phyloP scores from a whole-genome alignment of 2,329 filamentous ascomycete genomes.

The Aspergillus pseudoglaucus region DNA sequence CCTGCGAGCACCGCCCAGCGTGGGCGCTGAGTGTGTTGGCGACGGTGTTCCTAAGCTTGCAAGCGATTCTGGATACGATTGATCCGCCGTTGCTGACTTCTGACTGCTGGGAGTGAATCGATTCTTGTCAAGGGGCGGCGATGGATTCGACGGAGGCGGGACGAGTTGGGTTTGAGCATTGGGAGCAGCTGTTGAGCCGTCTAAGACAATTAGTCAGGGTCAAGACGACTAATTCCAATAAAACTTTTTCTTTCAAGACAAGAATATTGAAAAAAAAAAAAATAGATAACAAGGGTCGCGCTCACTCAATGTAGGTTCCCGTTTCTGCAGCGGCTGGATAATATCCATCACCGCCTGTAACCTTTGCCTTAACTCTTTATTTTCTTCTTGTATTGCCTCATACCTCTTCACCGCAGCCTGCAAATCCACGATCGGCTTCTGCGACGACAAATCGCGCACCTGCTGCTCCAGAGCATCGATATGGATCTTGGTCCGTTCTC shows the following conservation, averaged over 20 bases:
- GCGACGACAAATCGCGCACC: conserved; percentile 68
- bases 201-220: not conserved
- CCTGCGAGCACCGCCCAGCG: conserved; percentile 16
- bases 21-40: conserved; percentile 22
- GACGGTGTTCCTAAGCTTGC: conserved; percentile 24
- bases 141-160: conserved; percentile 14
- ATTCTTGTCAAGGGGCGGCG: conserved; percentile 23
- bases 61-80: conserved; percentile 22
- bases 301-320: conserved; percentile 25
- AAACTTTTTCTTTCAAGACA: not conserved
- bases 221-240: not conserved
- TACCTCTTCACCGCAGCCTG: conserved; percentile 69
- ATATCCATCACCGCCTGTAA: conserved; percentile 59
- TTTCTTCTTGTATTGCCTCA: conserved; percentile 70
- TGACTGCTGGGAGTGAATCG: conserved; percentile 16
- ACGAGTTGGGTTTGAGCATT: conserved; percentile 10
- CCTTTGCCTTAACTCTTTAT: conserved; percentile 66
- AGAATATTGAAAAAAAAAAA: not conserved
- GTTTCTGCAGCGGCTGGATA: conserved; percentile 37
- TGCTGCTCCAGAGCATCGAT: conserved; percentile 68
- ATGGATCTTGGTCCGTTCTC: conserved; percentile 72
- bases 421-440: conserved; percentile 78
- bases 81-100: conserved; percentile 14
- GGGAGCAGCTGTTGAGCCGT: conserved; percentile 4
- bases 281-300: not conserved